Percentiles rank a stretch among this genome's conserved stretches.
Conservation (phyloP, 129 eudicot species). For the Tanacetum coccineum region DNA sequence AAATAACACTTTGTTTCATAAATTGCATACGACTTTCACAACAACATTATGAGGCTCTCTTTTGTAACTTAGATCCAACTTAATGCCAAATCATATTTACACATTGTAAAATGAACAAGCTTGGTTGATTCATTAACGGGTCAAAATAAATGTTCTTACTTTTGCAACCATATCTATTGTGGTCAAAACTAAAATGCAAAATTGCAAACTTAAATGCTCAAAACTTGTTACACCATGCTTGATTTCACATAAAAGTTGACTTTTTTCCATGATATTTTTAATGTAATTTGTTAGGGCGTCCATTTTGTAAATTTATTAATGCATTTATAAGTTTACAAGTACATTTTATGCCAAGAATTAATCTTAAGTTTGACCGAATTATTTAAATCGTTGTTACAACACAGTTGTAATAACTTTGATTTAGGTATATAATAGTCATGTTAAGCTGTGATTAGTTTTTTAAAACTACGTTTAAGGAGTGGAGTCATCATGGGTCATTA, state of each 20-base stretch:
- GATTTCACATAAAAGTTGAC: not conserved
- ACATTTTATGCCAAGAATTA: not conserved
- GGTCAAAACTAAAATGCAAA: no score
- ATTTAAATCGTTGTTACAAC: not conserved
- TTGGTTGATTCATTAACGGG: no score
- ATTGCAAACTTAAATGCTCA: no score
- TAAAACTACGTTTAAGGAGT: no score
- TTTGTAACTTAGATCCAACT: no score
- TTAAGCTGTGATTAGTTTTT: not conserved
- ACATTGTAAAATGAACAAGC: no score
- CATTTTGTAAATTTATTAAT: not conserved
- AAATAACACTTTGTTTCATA: slow-evolving; percentile 3
- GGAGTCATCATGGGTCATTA: not conserved
- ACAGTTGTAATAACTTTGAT: not conserved
- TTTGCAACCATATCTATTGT: no score
- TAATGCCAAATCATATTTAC: no score
- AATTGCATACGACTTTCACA: not conserved
- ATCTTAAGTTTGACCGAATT: not conserved
- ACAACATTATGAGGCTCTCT: no score
- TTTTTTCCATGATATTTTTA: not conserved
- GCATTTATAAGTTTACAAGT: not conserved
- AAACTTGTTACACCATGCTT: not conserved
- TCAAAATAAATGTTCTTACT: no score
- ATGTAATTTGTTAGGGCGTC: not conserved
- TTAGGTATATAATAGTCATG: not conserved